Percentiles rank a stretch among this genome's conserved stretches.
Conservation (phyloP, 805 yeast genomes). For the Saccharomycopsis lassenensis region DNA sequence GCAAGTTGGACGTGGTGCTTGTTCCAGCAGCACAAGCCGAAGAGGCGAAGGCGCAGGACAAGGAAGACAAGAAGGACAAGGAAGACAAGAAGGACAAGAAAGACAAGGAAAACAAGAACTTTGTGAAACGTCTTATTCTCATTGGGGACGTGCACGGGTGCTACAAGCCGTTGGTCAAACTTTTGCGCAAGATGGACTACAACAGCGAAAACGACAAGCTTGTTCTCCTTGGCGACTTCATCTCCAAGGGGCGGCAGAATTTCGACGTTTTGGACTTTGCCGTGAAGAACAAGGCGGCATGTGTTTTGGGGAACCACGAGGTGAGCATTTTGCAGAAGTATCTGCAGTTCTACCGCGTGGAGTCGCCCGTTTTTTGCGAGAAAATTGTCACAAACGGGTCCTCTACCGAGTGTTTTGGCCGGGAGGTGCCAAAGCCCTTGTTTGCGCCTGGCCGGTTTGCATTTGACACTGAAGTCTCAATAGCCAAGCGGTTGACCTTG, state of each 20-base stretch:
- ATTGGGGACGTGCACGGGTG: slow-evolving; percentile 90
- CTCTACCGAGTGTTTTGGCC: slow-evolving; percentile 16
- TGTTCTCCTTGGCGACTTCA: slow-evolving; percentile 65
- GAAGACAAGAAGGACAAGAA: not conserved
- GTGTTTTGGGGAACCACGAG: slow-evolving; percentile 88
- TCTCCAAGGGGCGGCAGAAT: slow-evolving; percentile 76
- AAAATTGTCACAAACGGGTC: too few relatives aligned
- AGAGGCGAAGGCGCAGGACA: not conserved
- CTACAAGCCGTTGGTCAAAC: slow-evolving; percentile 38
- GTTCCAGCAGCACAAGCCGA: too few relatives aligned
- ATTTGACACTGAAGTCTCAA: slow-evolving; percentile 14
- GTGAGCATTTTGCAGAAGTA: slow-evolving; percentile 56
- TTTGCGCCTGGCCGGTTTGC: not conserved
- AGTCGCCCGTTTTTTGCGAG: slow-evolving; percentile 25
- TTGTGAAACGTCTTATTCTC: slow-evolving; percentile 39
- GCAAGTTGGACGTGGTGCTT: too few relatives aligned
- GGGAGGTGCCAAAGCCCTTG: slow-evolving; percentile 21
- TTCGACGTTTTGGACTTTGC: slow-evolving; percentile 56
- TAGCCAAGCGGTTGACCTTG: slow-evolving; percentile 31
- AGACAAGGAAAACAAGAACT: slow-evolving; percentile 9
- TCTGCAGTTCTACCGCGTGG: slow-evolving; percentile 44
- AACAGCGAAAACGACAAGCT: slow-evolving; percentile 43
- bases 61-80: not conserved
- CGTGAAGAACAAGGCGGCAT: slow-evolving; percentile 46
- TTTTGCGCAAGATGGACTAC: slow-evolving; percentile 41